A percentile compares a stretch with the other conserved stretches of the same genome.
Conservation (phyloP, 2,329 filamentous ascomycete species). For the Hawksworthiomyces lignivorus region DNA sequence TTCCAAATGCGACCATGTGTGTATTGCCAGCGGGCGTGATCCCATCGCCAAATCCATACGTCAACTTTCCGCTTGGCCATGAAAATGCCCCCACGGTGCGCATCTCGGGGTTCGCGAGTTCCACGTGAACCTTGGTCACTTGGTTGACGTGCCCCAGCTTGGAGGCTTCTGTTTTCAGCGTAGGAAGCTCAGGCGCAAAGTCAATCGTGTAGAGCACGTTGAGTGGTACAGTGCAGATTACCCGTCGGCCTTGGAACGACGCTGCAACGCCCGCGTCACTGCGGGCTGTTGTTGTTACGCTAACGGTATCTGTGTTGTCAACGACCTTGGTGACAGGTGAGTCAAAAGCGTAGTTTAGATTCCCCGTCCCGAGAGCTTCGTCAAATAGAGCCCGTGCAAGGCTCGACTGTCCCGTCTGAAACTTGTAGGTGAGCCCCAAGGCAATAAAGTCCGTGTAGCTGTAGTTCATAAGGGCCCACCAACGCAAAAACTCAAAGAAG, state of each 20-base stretch:
- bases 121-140: conserved; percentile 37
- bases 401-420: conserved; percentile 34
- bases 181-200: conserved; percentile 32
- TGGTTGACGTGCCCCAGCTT: conserved; percentile 36
- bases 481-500: conserved; percentile 40
- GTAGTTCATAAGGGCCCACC: conserved; percentile 38
- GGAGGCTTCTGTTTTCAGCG: conserved; percentile 28
- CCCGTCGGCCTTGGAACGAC: conserved; percentile 11
- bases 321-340: conserved; percentile 27
- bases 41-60: conserved; percentile 37
- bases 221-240: conserved; percentile 35
- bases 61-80: conserved; percentile 34
- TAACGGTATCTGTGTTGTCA: too few relatives aligned
- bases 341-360: conserved; percentile 34
- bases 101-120: conserved; percentile 31
- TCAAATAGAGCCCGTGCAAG: conserved; percentile 38
- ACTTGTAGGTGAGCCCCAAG: conserved; percentile 34
- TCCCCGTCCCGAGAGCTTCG: conserved; percentile 31
- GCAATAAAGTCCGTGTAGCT: conserved; percentile 31
- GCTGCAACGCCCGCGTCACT: not conserved
- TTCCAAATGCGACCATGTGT: conserved; percentile 39
- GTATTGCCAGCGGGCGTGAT: conserved; percentile 36
- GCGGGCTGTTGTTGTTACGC: not conserved
- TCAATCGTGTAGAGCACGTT: conserved; percentile 33
- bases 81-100: conserved; percentile 33